Evolutionary conservation across 176 grass and related monocot species (phyloP), one percentile per base, ranked within the genome.

Genomic region (Tillandsia fasciculata): DNA sequence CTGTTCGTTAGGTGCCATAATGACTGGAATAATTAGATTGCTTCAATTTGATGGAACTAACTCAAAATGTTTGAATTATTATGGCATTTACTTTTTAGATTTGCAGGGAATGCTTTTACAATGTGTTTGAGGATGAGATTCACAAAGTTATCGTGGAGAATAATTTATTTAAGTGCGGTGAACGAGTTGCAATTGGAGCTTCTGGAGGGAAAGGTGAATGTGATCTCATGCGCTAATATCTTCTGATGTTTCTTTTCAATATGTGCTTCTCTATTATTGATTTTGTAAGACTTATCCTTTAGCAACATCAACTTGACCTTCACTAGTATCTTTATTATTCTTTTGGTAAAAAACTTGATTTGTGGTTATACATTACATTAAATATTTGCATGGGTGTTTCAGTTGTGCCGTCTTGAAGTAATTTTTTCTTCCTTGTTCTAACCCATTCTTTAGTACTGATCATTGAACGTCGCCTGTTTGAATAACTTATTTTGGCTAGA

Each of bases 171-270:
- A 99, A 88, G 84, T 66, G 72, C 13, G 87, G 89, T 26, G 89
- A 99, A 42, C 84, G 94, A 63, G 81, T 99, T 75, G 89, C 94
- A 69, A 89, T 99, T 9, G 87, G 83, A 80, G 94, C 94, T 90
- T 99, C 94, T 58, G 89, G 89, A 77, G 94, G 94, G 63, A 99
- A 99, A 90, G 87, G 89, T 99, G 76, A 71, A 66, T 58, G 52
- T 68, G n/a, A 12, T 13, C 58, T 18, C 29, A 49, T 23, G 42
- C 47, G 10, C 50, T 23, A 53, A 49, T 51, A 23, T 77, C 9
- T 59, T 10, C 17, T 69, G 66, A 47, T 69, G 65, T 28, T 23
- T 67, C 24, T 67, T 18, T 52, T 53, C 47, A 18, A 17, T 75
- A 65, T 20, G 50, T 15, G 3, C 1, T 63, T 29, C 12, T 47